These are phyloP conservation scores for Balakata baccata DNA, from an alignment of 345 rosid genomes.

Conservation along the genomic window DNA sequence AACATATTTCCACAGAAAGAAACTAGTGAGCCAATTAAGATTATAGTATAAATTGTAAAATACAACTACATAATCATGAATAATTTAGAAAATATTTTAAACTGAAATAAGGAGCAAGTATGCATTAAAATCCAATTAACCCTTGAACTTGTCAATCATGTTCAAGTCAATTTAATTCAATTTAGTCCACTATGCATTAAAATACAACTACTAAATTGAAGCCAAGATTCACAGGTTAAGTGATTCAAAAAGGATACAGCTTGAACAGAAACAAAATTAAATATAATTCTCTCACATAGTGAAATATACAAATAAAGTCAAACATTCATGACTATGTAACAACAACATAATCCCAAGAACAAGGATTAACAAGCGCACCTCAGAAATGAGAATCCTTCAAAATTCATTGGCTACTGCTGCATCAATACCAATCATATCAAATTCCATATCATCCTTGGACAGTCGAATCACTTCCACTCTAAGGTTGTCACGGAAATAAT, in stretches of 20 bases:
- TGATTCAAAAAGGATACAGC: background rate
- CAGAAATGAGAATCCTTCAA: constrained; percentile 84
- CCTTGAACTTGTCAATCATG: background rate
- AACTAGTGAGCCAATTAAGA: background rate
- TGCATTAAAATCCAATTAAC: background rate
- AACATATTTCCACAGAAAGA: background rate
- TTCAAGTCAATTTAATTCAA: background rate
- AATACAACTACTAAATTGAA: no score
- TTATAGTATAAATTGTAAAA: background rate
- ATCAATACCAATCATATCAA: constrained; percentile 84
- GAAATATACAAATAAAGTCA: background rate
- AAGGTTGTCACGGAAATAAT: constrained; percentile 51
- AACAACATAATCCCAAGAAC: background rate
- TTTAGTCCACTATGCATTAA: background rate
- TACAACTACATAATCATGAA: background rate
- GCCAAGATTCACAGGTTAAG: background rate
- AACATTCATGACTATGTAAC: background rate
- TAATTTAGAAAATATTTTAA: background rate
- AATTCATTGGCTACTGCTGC: constrained; percentile 85
- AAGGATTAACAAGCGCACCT: constrained; percentile 44
- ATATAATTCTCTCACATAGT: background rate
- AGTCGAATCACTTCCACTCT: constrained; percentile 51
- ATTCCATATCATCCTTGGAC: constrained; percentile 60
- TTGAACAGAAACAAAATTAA: constrained; percentile 3
- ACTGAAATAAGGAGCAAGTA: background rate